A percentile compares a stretch with the other conserved stretches of the same genome.
Evolutionary conservation across 768 basidiomycete genomes (phyloP).

Genomic region (Lepiota subincarnata): DNA sequence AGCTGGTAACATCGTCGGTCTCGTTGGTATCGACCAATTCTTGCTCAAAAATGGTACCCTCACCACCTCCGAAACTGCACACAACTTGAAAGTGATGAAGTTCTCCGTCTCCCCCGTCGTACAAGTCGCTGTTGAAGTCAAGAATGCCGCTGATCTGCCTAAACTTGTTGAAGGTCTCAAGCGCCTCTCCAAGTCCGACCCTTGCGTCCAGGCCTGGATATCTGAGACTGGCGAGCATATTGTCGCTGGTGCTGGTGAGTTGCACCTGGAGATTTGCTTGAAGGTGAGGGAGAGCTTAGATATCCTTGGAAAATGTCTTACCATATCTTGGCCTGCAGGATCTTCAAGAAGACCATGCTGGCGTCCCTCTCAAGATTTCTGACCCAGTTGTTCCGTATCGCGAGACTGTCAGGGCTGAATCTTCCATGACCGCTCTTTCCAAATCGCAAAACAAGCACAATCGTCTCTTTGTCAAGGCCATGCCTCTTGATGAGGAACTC

Average conservation of each 20-base stretch:
- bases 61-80: conserved; percentile 96
- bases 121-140: conserved; percentile 98
- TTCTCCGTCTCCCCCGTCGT: conserved; percentile 99
- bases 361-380: conserved; percentile 97
- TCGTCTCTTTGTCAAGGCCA: conserved; percentile 90
- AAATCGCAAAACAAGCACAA: conserved; percentile 99
- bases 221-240: conserved; percentile 94
- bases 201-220: conserved; percentile 97
- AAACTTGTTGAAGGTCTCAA: conserved; percentile 99
- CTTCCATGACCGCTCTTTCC: conserved; percentile 91
- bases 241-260: conserved; percentile 97
- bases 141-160: conserved; percentile 98
- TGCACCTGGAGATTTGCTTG: conserved; percentile 99
- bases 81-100: conserved; percentile 99
- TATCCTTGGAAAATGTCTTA: background rate
- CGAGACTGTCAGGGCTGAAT: conserved; percentile 96
- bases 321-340: conserved; percentile 48
- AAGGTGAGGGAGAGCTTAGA: conserved; percentile 53
- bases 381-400: conserved; percentile 97
- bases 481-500: conserved; percentile 92
- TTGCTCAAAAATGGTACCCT: conserved; percentile 98
- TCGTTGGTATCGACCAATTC: conserved; percentile 99
- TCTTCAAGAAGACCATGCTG: conserved; percentile 98
- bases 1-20: conserved; percentile 96
- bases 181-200: conserved; percentile 99